Evolutionary conservation across 106 monocot species (phyloP), one percentile per base, ranked within the genome.

Genomic region (Agapanthus africanus): DNA sequence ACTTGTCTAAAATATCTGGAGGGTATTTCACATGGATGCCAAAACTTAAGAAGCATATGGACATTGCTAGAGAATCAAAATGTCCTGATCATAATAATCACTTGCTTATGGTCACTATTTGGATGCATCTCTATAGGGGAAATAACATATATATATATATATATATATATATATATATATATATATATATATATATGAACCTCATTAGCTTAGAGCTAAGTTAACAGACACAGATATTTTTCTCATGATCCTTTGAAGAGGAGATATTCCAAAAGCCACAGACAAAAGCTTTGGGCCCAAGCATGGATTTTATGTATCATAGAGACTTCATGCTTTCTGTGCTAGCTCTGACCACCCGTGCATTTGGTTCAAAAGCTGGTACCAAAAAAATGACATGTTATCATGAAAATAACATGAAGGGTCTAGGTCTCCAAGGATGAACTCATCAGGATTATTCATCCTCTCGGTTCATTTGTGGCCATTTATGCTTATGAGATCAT

Each of bases 301-400:
- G 18, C 14, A 15, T 47, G 47, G 16, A 15, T 47, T 47, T 47
- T 15, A 19, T 47, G 47, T 16, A 47, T 47, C 47, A 47, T 18
- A 13, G n/a, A 18, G 47, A 47, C 16, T 15, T 47, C 47, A 47
- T 47, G 47, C 15, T 16, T 47, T 47, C n/a, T n/a, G n/a, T n/a
- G n/a, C n/a, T n/a, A n/a, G 47, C 47, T 47, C 18, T 47, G 47
- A 47, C 47, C 47, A 47, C 47, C n/a, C 47, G 47, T 47, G 47
- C 47, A 15, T n/a, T n/a, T n/a, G n/a, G n/a, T n/a, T n/a, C n/a
- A n/a, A n/a, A n/a, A n/a, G n/a, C n/a, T n/a, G n/a, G n/a, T n/a
- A n/a, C n/a, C n/a, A n/a, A n/a, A n/a, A n/a, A n/a, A n/a, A n/a
- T n/a, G n/a, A n/a, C n/a, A n/a, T n/a, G n/a, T n/a, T n/a, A n/a